Base-by-base conservation (phyloP, 1,284 basidiomycete species). In the Boletus calvinii region DNA sequence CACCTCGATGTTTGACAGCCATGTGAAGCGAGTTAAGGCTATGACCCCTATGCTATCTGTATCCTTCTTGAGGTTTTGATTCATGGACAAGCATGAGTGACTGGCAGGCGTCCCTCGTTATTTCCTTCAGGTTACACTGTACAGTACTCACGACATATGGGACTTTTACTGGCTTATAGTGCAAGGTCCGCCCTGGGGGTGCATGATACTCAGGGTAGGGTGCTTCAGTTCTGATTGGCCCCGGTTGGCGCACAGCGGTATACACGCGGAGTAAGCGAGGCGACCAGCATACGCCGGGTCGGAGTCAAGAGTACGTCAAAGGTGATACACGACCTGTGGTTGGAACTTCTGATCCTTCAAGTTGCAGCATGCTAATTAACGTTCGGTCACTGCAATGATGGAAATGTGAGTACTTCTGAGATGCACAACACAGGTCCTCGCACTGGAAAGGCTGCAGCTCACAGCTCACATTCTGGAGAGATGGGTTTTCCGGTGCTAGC, bases 131-230 rank as follows among this genome's bases (percentile, higher is more conserved):
- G 47, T 32, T 36, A 47, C 57, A 56, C 46, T 70, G 63, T 70
- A 66, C 44, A 70, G 54, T 69, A 69, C 42, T 52, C 57, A 69
- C 40, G 44, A 47, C 48, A 51, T 50, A 51, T 57, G 64, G 42
- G 32, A 48, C n/a, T 32, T 50, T 60, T 47, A 12, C 22, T 41
- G 51, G 43, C 29, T 58, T 39, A 15, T 22, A n/a, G 26, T 35
- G 48, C 40, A 34, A 26, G 22, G 24, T 42, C 22, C 9, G 20
- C 34, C 4, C 41, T 31, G 10, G 12, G 35, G 22, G 10, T 45
- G 31, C 13, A n/a, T 32, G 22, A n/a, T 20, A 34, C 41, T 31
- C 32, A 13, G 10, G 6, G n/a, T 12, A 32, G 20, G 31, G 6
- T 22, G 38, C 29, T 40, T 12, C 4, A 20, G 24, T 30, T 9